A percentile compares a stretch with the other conserved stretches of the same genome.
Conservation (phyloP, 345 rosid genomes). For the Eucalyptus regnans region DNA sequence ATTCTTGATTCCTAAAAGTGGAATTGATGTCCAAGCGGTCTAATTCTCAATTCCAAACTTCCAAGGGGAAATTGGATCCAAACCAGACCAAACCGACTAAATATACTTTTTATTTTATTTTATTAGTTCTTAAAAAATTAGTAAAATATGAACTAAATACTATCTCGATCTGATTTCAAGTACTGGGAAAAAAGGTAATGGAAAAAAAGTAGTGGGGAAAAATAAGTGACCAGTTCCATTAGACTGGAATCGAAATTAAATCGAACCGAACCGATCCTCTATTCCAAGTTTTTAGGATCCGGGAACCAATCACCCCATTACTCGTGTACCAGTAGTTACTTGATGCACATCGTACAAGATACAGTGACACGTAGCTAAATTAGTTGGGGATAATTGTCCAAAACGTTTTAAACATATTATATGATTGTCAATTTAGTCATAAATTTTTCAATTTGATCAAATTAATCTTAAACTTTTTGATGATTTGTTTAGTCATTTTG, state of each 20-base stretch:
- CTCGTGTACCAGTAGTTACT: neutral
- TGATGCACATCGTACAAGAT: neutral
- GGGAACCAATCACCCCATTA: too few relatives aligned
- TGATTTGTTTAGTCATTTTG: neutral
- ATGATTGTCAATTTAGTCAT: rapidly evolving
- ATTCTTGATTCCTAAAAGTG: too few relatives aligned
- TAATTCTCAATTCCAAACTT: rapidly evolving
- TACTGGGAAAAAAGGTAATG: too few relatives aligned
- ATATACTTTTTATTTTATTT: too few relatives aligned
- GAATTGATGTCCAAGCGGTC: rapidly evolving
- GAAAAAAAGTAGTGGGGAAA: too few relatives aligned
- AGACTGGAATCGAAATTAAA: too few relatives aligned
- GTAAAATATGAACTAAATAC: too few relatives aligned
- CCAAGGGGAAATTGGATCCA: too few relatives aligned
- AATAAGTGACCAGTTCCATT: too few relatives aligned
- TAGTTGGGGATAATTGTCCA: neutral
- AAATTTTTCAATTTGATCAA: rapidly evolving
- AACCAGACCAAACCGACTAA: rapidly evolving
- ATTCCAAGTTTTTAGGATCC: too few relatives aligned
- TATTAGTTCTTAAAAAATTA: too few relatives aligned
- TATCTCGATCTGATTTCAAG: rapidly evolving
- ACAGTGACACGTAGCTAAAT: neutral
- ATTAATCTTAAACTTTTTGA: neutral
- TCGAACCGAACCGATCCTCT: too few relatives aligned
- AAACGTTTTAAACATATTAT: neutral